phyloP scores from a whole-genome alignment of 345 rosid species.

The Citrus australasica region DNA sequence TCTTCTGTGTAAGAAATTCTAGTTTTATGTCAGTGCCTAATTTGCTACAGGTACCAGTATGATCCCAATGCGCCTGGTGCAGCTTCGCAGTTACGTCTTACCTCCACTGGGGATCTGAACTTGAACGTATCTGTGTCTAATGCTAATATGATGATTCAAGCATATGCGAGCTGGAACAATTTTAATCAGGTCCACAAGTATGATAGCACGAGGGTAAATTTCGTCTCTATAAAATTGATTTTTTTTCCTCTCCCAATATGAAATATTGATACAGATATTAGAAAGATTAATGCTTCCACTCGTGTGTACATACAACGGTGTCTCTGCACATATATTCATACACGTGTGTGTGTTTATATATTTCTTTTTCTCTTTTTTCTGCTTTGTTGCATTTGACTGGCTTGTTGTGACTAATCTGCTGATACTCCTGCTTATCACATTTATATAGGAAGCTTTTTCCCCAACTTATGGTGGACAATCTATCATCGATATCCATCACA shows the following conservation, averaged over 20 bases:
- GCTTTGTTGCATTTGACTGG: neutral
- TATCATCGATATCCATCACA: slow-evolving; percentile 63
- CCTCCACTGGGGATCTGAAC: slow-evolving; percentile 72
- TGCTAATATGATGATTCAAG: slow-evolving; percentile 91
- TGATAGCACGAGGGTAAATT: slow-evolving; percentile 46
- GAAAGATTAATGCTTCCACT: neutral
- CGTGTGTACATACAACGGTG: neutral
- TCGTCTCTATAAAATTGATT: slow-evolving; percentile 10
- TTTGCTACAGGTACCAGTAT: slow-evolving; percentile 65
- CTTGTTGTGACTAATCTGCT: slow-evolving; percentile 9
- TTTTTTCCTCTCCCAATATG: neutral
- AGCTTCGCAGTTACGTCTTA: slow-evolving; percentile 78
- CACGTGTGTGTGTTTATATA: neutral
- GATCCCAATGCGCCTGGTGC: slow-evolving; percentile 73
- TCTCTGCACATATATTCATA: no score
- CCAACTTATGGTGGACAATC: slow-evolving; percentile 53
- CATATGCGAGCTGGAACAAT: slow-evolving; percentile 94
- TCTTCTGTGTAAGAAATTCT: slow-evolving; percentile 2
- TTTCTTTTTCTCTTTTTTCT: neutral
- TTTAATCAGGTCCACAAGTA: slow-evolving; percentile 52
- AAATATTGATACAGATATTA: neutral
- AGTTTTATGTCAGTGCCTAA: slow-evolving; percentile 13
- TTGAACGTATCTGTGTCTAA: slow-evolving; percentile 81
- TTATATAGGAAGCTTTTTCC: slow-evolving; percentile 47
- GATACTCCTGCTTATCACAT: slow-evolving; percentile 11